phyloP scores from a whole-genome alignment of 208 protist species.

The Herpetomonas samuelpessoai region DNA sequence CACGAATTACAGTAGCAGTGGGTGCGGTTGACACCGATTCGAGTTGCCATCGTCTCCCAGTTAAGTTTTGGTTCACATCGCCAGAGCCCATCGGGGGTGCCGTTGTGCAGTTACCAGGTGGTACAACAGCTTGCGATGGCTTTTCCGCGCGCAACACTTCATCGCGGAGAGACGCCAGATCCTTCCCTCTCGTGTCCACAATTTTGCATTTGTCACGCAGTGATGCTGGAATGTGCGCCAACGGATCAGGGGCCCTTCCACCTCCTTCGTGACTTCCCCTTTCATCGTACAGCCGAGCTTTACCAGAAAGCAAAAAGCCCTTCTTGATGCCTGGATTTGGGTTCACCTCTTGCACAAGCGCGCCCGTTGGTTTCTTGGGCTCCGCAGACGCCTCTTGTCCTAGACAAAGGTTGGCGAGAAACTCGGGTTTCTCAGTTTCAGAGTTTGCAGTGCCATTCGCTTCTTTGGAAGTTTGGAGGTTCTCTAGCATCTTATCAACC shows the following conservation, averaged over 20 bases:
- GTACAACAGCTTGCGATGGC: too few relatives aligned
- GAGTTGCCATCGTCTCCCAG: neutral
- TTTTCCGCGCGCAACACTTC: too few relatives aligned
- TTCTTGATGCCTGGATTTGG: slow-evolving; percentile 51
- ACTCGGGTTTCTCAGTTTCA: neutral
- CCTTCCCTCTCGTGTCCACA: slow-evolving; percentile 50
- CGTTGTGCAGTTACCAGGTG: too few relatives aligned
- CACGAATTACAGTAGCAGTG: slow-evolving; percentile 23
- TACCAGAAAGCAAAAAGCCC: slow-evolving; percentile 50
- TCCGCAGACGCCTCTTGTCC: slow-evolving; percentile 10
- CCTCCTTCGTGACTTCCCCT: slow-evolving; percentile 56
- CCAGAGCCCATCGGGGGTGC: too few relatives aligned
- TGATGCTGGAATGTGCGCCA: slow-evolving; percentile 69
- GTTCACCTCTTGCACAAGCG: slow-evolving; percentile 62
- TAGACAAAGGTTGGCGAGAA: slow-evolving; percentile 10
- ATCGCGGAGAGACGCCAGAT: neutral
- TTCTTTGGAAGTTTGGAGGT: slow-evolving; percentile 14
- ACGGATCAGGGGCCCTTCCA: slow-evolving; percentile 44
- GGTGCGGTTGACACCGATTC: slow-evolving; percentile 12
- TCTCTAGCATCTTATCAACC: slow-evolving; percentile 17
- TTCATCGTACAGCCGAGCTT: slow-evolving; percentile 48
- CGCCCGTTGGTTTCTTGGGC: slow-evolving; percentile 14
- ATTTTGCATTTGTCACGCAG: slow-evolving; percentile 74
- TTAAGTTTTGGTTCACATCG: too few relatives aligned
- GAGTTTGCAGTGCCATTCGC: neutral